These are phyloP conservation scores for Candida smagusa DNA, from an alignment of 1,139 yeast species.

Conservation along the genomic window DNA sequence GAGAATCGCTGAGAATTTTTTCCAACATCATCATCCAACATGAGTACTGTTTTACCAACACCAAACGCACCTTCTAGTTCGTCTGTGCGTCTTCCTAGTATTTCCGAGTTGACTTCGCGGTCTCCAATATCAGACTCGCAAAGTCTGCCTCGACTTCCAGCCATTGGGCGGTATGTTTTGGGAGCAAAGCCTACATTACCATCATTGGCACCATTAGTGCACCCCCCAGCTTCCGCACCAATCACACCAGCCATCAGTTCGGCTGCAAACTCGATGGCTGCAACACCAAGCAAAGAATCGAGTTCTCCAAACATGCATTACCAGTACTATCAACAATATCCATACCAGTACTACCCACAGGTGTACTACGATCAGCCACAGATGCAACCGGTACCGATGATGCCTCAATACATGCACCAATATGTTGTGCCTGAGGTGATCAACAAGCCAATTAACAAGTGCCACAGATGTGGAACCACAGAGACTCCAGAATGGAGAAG, in stretches of 20 bases:
- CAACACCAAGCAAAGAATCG: constrained; percentile 7
- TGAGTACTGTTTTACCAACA: constrained; percentile 5
- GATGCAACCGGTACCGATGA: constrained; percentile 1
- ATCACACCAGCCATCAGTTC: not conserved
- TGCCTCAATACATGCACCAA: constrained; percentile 12
- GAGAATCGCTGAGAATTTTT: not conserved
- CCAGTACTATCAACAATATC: constrained; percentile 10
- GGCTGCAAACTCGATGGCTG: not conserved
- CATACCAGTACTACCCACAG: constrained; percentile 1
- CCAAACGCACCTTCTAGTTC: constrained; percentile 5
- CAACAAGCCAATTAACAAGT: constrained; percentile 39
- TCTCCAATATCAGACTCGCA: constrained; percentile 9
- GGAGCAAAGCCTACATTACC: constrained; percentile 8
- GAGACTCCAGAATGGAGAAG: constrained; percentile 31
- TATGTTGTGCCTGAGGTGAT: constrained; percentile 33
- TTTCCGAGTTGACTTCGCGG: constrained; percentile 31
- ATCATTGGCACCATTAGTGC: constrained; percentile 9
- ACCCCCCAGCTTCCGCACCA: not conserved
- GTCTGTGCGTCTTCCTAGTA: constrained; percentile 27
- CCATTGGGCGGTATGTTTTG: constrained; percentile 3
- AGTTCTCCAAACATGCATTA: constrained; percentile 11
- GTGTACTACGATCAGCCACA: constrained; percentile 10
- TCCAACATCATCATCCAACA: not conserved
- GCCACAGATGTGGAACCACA: constrained; percentile 70
- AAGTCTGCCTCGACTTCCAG: constrained; percentile 8